Percentiles rank a stretch among this genome's conserved stretches.
Evolutionary conservation across 208 protist species (phyloP).

Genomic region (Blechomonas ayalai): DNA sequence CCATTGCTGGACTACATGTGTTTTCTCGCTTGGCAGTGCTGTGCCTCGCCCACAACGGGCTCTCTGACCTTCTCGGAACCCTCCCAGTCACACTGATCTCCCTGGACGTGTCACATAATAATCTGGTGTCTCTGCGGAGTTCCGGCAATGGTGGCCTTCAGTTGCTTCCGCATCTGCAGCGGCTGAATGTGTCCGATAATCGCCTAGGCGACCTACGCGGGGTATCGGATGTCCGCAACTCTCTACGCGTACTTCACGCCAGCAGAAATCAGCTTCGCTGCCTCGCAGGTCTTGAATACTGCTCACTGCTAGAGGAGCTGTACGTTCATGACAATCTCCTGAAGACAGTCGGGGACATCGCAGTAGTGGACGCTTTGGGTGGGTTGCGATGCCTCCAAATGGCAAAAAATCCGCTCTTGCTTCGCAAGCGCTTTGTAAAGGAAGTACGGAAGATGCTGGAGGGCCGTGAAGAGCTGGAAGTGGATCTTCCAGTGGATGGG

Average conservation of each 20-base stretch:
- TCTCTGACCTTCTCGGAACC: slow-evolving; percentile 35
- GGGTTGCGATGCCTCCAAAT: slow-evolving; percentile 27
- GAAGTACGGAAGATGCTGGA: slow-evolving; percentile 36
- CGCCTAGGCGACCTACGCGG: slow-evolving; percentile 43
- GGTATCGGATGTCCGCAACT: slow-evolving; percentile 24
- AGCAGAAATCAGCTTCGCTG: slow-evolving; percentile 43
- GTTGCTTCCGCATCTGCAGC: slow-evolving; percentile 35
- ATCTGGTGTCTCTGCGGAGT: slow-evolving; percentile 32
- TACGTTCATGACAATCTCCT: slow-evolving; percentile 54
- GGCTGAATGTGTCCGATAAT: slow-evolving; percentile 68
- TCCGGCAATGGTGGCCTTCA: slow-evolving; percentile 28
- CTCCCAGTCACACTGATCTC: slow-evolving; percentile 37
- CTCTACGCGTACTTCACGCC: slow-evolving; percentile 40
- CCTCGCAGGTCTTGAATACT: slow-evolving; percentile 53
- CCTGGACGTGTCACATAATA: slow-evolving; percentile 76
- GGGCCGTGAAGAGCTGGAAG: slow-evolving; percentile 13
- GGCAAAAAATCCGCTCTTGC: slow-evolving; percentile 51
- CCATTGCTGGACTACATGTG: slow-evolving; percentile 36
- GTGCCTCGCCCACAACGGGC: slow-evolving; percentile 65
- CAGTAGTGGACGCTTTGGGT: slow-evolving; percentile 17
- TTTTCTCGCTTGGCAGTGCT: slow-evolving; percentile 51
- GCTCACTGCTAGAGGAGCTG: slow-evolving; percentile 31
- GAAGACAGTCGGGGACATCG: slow-evolving; percentile 30
- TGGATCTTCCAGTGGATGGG: slow-evolving; percentile 13
- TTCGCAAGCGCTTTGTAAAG: slow-evolving; percentile 25